Percentiles rank a stretch among this genome's conserved stretches.
Conservation (phyloP, 306 rosid genomes). For the Vicia faba region DNA sequence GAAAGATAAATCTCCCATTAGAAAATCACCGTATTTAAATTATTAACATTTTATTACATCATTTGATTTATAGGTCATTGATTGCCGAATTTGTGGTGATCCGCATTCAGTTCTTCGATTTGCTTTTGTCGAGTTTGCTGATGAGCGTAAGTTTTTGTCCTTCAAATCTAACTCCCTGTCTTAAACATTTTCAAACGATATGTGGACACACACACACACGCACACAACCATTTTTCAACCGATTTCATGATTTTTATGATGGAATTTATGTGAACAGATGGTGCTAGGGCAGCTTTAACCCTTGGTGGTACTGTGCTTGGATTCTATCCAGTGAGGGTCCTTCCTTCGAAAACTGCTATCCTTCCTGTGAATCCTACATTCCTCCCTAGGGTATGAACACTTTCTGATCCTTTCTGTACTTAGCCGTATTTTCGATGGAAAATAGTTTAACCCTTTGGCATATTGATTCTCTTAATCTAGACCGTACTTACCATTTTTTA, state of each 20-base stretch:
- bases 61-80: conserved; percentile 73
- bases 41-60: conserved; percentile 24
- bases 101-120: conserved; percentile 97
- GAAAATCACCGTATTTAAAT: not conserved
- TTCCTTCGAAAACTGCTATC: conserved; percentile 97
- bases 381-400: conserved; percentile 80
- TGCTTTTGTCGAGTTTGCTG: conserved; percentile 97
- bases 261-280: conserved; percentile 60
- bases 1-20: not conserved
- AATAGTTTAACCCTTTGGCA: not conserved
- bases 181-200: conserved; percentile 9
- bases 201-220: not conserved
- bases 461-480: not conserved
- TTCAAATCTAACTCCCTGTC: conserved; percentile 11
- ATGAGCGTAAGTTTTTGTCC: conserved; percentile 73
- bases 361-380: conserved; percentile 98
- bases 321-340: conserved; percentile 88
- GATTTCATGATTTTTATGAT: conserved; percentile 30
- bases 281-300: conserved; percentile 83
- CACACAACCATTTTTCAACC: not conserved
- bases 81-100: conserved; percentile 96
- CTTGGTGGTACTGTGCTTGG: conserved; percentile 97
- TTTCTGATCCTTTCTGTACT: conserved; percentile 21
- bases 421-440: not conserved
- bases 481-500: conserved; percentile 29